Evolutionary conservation across 768 basidiomycete genomes (phyloP), one percentile per base, ranked within the genome.

Genomic region (Wakefieldia striispora): DNA sequence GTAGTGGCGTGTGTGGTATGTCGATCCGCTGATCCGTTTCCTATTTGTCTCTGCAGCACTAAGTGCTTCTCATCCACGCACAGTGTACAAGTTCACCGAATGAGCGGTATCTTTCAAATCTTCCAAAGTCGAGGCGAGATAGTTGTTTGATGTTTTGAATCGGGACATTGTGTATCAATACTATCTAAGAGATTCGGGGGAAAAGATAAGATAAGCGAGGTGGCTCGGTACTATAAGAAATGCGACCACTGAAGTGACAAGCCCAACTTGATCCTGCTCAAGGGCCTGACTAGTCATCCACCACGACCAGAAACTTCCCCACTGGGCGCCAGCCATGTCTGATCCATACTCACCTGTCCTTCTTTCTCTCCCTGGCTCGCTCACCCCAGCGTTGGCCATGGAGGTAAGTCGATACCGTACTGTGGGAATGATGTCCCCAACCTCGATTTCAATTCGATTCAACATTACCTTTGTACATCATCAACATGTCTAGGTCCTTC

Each of bases 1-100:
- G 90, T 49, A 80, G 77, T 49, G 91, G 91, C 7, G 91, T 89
- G 14, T 89, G 84, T 68, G 83, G 89, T 89, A 62, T 59, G 82
- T 79, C 23, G 24, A 35, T 31, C 40, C 12, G 26, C 40, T n/a
- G 42, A 23, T 50, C 24, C 12, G 6, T 45, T n/a, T 41, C 34
- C 38, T 7, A 9, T 14, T 51, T 24, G 9, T 23, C 6, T 17
- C 16, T 17, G 1, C 12, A 14, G 6, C 9, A 24, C 40, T 39
- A 12, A 47, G 20, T 17, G 5, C 12, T 1, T 21, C 47, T 29
- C 8, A 37, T 20, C 6, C 14, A 14, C 14, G 14, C 24, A 6
- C n/a, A 67, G 65, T 67, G 14, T 69, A 65, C 39, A 67, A 65
- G 43, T 60, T 65, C 21, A 58, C 54, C 17, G 60, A 63, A 31